Evolutionary conservation across 2,329 filamentous ascomycete genomes (phyloP).

Genomic region (Fusarium kyushuense): DNA sequence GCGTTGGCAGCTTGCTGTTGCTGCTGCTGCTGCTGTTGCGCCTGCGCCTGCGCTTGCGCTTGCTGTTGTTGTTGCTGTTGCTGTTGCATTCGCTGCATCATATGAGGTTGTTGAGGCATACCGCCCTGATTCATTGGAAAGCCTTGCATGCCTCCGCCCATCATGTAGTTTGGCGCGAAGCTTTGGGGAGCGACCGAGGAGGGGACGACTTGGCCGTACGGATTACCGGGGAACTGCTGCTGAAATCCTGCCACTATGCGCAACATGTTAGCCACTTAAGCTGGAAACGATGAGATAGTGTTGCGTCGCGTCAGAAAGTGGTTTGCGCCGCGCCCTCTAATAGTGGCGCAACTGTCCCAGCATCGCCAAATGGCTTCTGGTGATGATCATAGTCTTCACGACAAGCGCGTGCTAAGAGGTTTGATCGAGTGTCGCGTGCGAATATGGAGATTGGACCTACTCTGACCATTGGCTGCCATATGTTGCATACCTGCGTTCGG

Average conservation of each 20-base stretch:
- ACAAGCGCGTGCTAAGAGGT: constrained; percentile 9
- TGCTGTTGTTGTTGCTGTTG: constrained; percentile 55
- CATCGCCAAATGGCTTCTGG: neutral
- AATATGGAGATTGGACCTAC: constrained; percentile 58
- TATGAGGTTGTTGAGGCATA: constrained; percentile 60
- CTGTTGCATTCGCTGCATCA: constrained; percentile 48
- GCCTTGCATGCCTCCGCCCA: constrained; percentile 64
- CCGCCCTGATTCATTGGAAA: constrained; percentile 67
- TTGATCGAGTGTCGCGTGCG: constrained; percentile 31
- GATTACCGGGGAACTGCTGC: constrained; percentile 68
- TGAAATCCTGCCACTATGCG: constrained; percentile 67
- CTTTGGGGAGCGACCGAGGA: constrained; percentile 64
- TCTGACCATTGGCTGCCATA: constrained; percentile 70
- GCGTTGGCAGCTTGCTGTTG: constrained; percentile 50
- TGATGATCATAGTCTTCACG: neutral
- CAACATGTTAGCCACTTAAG: constrained; percentile 31
- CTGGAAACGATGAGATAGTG: neutral
- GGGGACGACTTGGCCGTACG: constrained; percentile 67
- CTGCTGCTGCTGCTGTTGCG: constrained; percentile 53
- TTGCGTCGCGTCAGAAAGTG: constrained; percentile 30
- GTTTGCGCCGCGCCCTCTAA: constrained; percentile 32
- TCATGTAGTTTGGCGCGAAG: constrained; percentile 64
- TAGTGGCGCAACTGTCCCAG: constrained; percentile 1
- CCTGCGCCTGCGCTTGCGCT: constrained; percentile 13
- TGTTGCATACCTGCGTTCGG: constrained; percentile 70